Percentiles rank a stretch among this genome's conserved stretches.
phyloP scores from a whole-genome alignment of 2,329 filamentous ascomycete genomes.

The Clarireedia paspali region DNA sequence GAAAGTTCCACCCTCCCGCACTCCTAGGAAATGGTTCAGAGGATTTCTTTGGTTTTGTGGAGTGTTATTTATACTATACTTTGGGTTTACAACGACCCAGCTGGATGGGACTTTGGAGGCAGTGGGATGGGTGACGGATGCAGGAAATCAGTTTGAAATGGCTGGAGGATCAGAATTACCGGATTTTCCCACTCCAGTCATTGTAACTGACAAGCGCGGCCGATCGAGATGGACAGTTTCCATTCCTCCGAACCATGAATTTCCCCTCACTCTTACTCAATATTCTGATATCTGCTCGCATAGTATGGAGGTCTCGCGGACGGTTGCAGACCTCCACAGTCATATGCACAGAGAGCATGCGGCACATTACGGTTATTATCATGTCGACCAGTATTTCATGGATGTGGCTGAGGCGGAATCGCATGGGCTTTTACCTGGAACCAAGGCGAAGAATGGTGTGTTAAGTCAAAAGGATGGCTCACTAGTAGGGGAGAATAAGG shows the following conservation, averaged over 20 bases:
- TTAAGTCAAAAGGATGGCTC: conserved; percentile 24
- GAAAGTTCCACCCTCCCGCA: conserved; percentile 44
- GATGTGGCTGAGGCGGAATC: conserved; percentile 66
- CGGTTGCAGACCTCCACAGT: conserved; percentile 44
- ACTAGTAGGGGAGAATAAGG: conserved; percentile 42
- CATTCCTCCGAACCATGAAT: conserved; percentile 59
- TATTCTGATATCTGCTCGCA: conserved; percentile 64
- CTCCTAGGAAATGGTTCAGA: conserved; percentile 20
- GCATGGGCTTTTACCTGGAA: conserved; percentile 47
- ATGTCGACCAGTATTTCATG: conserved; percentile 60
- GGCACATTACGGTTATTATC: conserved; percentile 46
- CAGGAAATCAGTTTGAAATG: conserved; percentile 54
- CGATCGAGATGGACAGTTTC: conserved; percentile 72
- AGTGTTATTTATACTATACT: conserved; percentile 44
- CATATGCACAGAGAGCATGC: conserved; percentile 37
- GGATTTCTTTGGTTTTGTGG: conserved; percentile 44
- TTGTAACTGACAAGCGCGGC: conserved; percentile 58
- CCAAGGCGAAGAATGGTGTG: conserved; percentile 28
- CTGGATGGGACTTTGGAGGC: conserved; percentile 27
- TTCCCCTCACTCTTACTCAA: conserved; percentile 58
- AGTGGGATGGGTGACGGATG: conserved; percentile 34
- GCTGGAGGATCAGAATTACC: conserved; percentile 59
- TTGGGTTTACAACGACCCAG: conserved; percentile 32
- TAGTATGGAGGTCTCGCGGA: conserved; percentile 55
- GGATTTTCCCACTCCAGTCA: conserved; percentile 63